Evolutionary conservation across 2,329 filamentous ascomycete genomes (phyloP), one percentile per base, ranked within the genome.

Genomic region (Aspergillus pseudoglaucus): DNA sequence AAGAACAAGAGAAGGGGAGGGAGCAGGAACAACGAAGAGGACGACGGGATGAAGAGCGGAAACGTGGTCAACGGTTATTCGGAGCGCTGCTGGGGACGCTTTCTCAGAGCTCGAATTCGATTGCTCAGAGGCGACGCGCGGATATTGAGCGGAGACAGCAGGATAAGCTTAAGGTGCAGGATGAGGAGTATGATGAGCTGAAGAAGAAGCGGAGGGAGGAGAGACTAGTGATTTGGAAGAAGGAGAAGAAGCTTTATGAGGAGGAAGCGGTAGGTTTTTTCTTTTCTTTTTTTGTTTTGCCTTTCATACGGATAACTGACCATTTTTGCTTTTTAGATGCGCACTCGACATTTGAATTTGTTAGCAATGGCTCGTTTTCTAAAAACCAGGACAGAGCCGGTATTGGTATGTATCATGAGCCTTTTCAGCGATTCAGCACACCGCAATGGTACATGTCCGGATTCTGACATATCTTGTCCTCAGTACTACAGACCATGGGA

Each of bases 401-500:
- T 73, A 54, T 73, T 96, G 60, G 90, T 95, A 76, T 63, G 86
- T 75, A 20, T 23, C 18, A 40, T 14, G n/a, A 42, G 25, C 20
- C 20, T 20, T 20, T 20, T 20, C 20, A 20, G 20, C 20, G 10
- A 23, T 9, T 35, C 12, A 23, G 23, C 22, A n/a, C 14, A 30
- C 22, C 22, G 25, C 25, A 30, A 30, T 30, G 25, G 25, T 30
- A 30, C 25, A n/a, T 42, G 39, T 17, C 7, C 3, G 17, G 39
- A 25, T 42, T 20, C 37, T 44, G n/a, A 44, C 18, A 43, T 14
- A 22, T 18, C 37, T 55, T 35, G 17, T 35, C 22, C 38, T 10
- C 54, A 95, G 89, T 91, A 86, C 66, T 96, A 93, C 67, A 83
- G 85, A 41, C 91, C 91, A 0, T 94, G 87, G 85, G 83, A 89